These are phyloP conservation scores for Wallemia hederae DNA, from an alignment of 1,284 basidiomycete genomes.

Conservation along the genomic window DNA sequence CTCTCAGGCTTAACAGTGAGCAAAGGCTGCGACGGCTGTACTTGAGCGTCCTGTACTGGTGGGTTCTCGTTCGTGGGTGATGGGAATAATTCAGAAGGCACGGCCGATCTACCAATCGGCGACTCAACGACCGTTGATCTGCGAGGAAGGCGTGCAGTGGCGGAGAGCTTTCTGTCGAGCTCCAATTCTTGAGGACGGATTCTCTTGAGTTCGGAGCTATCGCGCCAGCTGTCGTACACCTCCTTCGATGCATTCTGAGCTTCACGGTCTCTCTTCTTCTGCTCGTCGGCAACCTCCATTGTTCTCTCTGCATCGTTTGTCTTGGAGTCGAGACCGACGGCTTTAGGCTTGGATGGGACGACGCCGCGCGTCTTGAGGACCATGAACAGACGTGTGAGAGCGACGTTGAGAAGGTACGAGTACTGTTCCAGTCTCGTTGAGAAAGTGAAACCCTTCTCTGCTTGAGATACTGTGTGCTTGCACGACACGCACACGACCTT, in stretches of 20 bases:
- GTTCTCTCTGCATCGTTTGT: neutral
- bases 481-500: slow-evolving; percentile 44
- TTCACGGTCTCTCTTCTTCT: neutral
- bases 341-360: slow-evolving; percentile 24
- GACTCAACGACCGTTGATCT: slow-evolving; percentile 86
- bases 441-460: slow-evolving; percentile 44
- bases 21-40: neutral
- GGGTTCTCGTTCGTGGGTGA: neutral
- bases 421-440: slow-evolving; percentile 92
- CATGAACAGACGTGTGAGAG: slow-evolving; percentile 64
- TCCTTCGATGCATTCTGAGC: neutral
- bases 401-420: slow-evolving; percentile 85
- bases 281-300: neutral
- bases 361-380: slow-evolving; percentile 74
- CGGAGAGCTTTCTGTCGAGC: slow-evolving; percentile 77
- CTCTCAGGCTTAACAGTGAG: slow-evolving; percentile 39
- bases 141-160: slow-evolving; percentile 66
- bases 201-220: slow-evolving; percentile 66
- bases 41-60: neutral
- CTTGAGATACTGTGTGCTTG: slow-evolving; percentile 17
- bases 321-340: neutral
- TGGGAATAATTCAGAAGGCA: neutral
- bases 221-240: slow-evolving; percentile 12
- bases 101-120: slow-evolving; percentile 38
- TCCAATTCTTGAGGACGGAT: slow-evolving; percentile 50